These are phyloP conservation scores for Camelina hispida DNA, from an alignment of 345 rosid species.

Conservation along the genomic window DNA sequence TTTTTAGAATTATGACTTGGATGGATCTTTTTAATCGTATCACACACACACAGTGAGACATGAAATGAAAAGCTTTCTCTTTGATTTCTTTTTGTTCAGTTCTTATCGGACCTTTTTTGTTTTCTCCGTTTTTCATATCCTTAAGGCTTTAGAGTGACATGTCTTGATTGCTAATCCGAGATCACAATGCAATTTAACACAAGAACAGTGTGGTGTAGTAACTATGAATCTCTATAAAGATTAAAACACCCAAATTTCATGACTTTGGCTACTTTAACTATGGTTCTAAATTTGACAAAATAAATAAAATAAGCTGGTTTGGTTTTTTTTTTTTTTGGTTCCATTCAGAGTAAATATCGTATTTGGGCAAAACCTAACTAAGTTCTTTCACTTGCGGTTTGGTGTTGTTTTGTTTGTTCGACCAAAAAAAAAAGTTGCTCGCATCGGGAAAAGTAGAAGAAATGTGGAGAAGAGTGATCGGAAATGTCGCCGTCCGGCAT, in stretches of 20 bases:
- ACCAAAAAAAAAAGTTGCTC: not conserved
- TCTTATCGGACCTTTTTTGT: not conserved
- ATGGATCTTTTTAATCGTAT: slow-evolving; percentile 25
- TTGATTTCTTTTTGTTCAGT: not conserved
- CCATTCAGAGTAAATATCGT: too few relatives aligned
- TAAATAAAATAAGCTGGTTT: too few relatives aligned
- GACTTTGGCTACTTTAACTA: too few relatives aligned
- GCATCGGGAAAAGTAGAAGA: slow-evolving; percentile 12
- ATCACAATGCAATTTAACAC: too few relatives aligned
- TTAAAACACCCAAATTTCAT: too few relatives aligned
- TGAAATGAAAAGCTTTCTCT: slow-evolving; percentile 10
- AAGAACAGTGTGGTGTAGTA: too few relatives aligned
- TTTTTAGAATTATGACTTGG: slow-evolving; percentile 27
- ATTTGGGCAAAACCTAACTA: not conserved
- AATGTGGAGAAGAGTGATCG: slow-evolving; percentile 55
- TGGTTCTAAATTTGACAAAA: too few relatives aligned
- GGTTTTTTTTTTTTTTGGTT: too few relatives aligned
- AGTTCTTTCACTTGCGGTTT: not conserved
- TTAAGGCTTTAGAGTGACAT: too few relatives aligned
- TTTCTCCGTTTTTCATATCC: not conserved
- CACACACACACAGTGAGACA: slow-evolving; percentile 9
- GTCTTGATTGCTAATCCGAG: too few relatives aligned
- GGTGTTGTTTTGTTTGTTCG: not conserved
- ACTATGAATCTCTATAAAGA: too few relatives aligned
- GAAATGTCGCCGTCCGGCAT: slow-evolving; percentile 42